These are phyloP conservation scores for Stephanodiscus triporus DNA, from an alignment of 108 stramenopile genomes.

Conservation along the genomic window DNA sequence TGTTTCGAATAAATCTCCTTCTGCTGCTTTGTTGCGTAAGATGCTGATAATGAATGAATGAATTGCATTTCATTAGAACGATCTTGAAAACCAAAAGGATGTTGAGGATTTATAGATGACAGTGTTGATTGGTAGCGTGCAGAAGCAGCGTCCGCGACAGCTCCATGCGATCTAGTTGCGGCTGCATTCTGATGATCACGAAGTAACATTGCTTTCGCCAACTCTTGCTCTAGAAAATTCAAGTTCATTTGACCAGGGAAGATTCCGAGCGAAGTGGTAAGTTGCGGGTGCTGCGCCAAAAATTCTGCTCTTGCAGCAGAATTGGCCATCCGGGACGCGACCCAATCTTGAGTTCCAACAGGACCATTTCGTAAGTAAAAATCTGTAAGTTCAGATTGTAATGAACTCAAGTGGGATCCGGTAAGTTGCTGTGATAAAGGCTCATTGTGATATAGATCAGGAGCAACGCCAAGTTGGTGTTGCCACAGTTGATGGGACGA, in stretches of 20 bases:
- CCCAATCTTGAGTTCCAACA: constrained; percentile 14
- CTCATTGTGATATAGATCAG: constrained; percentile 9
- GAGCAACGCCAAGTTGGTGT: constrained; percentile 13
- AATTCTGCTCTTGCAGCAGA: constrained; percentile 1
- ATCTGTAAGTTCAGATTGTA: constrained; percentile 24
- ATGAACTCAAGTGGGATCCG: constrained; percentile 9
- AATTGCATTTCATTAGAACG: constrained; percentile 16
- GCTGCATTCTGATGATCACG: constrained; percentile 55
- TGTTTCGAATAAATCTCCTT: background rate
- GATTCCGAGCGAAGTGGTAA: constrained; percentile 12
- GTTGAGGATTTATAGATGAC: constrained; percentile 35
- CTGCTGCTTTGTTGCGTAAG: background rate
- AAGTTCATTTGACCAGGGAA: constrained; percentile 31
- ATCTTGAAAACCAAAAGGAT: constrained; percentile 30
- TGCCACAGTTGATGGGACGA: constrained; percentile 26
- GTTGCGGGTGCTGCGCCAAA: constrained; percentile 16
- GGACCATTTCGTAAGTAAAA: constrained; percentile 26
- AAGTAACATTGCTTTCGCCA: constrained; percentile 43
- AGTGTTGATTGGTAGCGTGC: constrained; percentile 26
- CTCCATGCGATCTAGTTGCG: constrained; percentile 34
- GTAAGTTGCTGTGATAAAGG: constrained; percentile 19
- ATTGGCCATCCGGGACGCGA: constrained; percentile 4
- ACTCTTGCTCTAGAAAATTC: constrained; percentile 25
- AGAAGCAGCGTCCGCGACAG: constrained; percentile 20
- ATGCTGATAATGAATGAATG: constrained; percentile 12